A percentile compares a stretch with the other conserved stretches of the same genome.
Conservation (phyloP, 257 asterid genomes). For the Solanum appendiculatum region DNA sequence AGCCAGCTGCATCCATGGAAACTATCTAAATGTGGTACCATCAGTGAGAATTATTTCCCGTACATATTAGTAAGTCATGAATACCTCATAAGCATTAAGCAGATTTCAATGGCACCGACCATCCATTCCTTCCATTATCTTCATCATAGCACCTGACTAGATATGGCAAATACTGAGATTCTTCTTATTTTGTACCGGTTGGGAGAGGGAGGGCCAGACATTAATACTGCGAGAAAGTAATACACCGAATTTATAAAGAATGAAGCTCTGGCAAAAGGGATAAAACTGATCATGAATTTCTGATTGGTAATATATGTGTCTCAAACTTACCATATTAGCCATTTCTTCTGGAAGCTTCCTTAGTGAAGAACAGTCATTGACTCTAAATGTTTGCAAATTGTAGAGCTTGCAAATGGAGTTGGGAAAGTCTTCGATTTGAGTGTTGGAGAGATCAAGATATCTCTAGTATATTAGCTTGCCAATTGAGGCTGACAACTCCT, state of each 20-base stretch:
- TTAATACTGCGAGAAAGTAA: not conserved
- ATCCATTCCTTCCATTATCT: not conserved
- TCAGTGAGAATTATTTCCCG: too few species aligned
- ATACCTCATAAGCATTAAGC: too few species aligned
- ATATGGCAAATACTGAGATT: not conserved
- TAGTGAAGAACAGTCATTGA: not conserved
- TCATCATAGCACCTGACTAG: not conserved
- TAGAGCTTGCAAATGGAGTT: not conserved
- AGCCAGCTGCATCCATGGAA: not conserved
- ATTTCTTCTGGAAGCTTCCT: not conserved
- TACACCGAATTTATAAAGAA: too few species aligned
- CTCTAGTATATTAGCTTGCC: not conserved
- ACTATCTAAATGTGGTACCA: too few species aligned
- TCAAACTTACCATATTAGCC: slow-evolving; percentile 8
- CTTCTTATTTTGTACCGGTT: not conserved
- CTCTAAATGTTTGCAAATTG: slow-evolving; percentile 9
- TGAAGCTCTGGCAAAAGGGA: too few species aligned
- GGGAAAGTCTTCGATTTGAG: rapidly evolving
- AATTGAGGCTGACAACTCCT: not conserved
- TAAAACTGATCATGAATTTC: too few species aligned
- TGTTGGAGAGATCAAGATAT: not conserved
- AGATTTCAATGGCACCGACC: too few species aligned
- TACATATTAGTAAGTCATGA: too few species aligned
- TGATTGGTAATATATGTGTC: slow-evolving; percentile 21
- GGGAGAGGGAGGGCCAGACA: not conserved